phyloP scores from a whole-genome alignment of 2,329 filamentous ascomycete species.

The Hypoxylon sp. region DNA sequence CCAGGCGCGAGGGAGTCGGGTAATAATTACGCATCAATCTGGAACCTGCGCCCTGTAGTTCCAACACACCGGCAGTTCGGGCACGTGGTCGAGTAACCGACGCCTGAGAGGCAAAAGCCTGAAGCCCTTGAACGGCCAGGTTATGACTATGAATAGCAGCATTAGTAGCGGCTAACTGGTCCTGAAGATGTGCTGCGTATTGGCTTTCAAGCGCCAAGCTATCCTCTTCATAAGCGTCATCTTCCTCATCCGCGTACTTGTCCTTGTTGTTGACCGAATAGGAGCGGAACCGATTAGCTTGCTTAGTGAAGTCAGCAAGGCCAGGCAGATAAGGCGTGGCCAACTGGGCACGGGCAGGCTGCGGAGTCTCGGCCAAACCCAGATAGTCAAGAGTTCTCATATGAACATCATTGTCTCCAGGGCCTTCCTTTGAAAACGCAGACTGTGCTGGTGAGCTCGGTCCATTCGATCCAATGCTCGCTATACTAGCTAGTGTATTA shows the following conservation, averaged over 20 bases:
- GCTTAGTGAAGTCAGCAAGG: conserved; percentile 81
- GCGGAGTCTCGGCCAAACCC: conserved; percentile 92
- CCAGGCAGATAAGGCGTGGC: conserved; percentile 82
- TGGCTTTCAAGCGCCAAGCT: conserved; percentile 67
- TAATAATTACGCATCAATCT: conserved; percentile 79
- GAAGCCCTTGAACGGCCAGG: conserved; percentile 79
- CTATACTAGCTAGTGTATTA: conserved; percentile 84
- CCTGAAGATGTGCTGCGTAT: conserved; percentile 73
- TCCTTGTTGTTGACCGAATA: conserved; percentile 99
- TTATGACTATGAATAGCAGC: conserved; percentile 90
- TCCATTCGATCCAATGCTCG: conserved; percentile 91
- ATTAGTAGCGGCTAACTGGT: conserved; percentile 74
- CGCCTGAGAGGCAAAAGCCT: conserved; percentile 86
- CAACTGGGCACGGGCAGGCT: conserved; percentile 80
- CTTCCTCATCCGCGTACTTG: conserved; percentile 92
- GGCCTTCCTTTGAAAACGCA: conserved; percentile 86
- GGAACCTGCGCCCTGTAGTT: conserved; percentile 74
- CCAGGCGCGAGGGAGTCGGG: conserved; percentile 78
- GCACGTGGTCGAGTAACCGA: conserved; percentile 87
- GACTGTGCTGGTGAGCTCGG: conserved; percentile 90
- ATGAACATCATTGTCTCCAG: conserved; percentile 87
- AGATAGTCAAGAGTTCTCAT: conserved; percentile 95
- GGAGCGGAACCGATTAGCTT: conserved; percentile 90
- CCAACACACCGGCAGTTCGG: conserved; percentile 90
- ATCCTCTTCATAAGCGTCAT: conserved; percentile 79